Percentiles rank a stretch among this genome's conserved stretches.
phyloP scores from a whole-genome alignment of 192 early-diverging fungal genomes.

The Coemansia sp. region DNA sequence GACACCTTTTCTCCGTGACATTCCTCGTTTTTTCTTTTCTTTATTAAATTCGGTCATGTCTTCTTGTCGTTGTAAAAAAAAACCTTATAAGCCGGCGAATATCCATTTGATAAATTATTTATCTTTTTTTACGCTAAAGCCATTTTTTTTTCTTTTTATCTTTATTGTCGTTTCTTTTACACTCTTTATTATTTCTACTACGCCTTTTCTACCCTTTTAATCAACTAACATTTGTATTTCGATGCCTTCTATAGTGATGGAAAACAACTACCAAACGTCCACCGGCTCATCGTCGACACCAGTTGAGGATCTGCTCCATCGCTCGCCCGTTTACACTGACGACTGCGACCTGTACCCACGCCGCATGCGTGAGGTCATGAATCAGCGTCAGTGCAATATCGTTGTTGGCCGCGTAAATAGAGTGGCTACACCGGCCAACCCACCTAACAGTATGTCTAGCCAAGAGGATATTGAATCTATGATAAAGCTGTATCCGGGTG shows the following conservation, averaged over 20 bases:
- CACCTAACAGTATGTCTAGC: not conserved
- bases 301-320: conserved; percentile 20
- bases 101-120: not conserved
- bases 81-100: not conserved
- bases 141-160: not conserved
- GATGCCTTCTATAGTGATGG: conserved; percentile 35
- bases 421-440: not conserved
- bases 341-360: conserved; percentile 52
- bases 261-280: not conserved
- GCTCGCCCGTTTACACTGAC: conserved; percentile 39
- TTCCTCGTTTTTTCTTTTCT: not conserved
- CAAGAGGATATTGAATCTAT: conserved; percentile 17
- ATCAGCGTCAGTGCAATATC: conserved; percentile 23
- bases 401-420: not conserved
- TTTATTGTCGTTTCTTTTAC: not conserved
- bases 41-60: not conserved
- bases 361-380: conserved; percentile 44
- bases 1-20: too few species aligned
- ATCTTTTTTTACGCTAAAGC: conserved; percentile 1
- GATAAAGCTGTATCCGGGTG: conserved; percentile 33
- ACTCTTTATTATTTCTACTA: not conserved
- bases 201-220: not conserved
- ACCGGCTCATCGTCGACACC: not conserved
- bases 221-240: not conserved
- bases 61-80: too few species aligned